phyloP scores from a whole-genome alignment of 2,329 filamentous ascomycete species.

The Beauveria sp. region DNA sequence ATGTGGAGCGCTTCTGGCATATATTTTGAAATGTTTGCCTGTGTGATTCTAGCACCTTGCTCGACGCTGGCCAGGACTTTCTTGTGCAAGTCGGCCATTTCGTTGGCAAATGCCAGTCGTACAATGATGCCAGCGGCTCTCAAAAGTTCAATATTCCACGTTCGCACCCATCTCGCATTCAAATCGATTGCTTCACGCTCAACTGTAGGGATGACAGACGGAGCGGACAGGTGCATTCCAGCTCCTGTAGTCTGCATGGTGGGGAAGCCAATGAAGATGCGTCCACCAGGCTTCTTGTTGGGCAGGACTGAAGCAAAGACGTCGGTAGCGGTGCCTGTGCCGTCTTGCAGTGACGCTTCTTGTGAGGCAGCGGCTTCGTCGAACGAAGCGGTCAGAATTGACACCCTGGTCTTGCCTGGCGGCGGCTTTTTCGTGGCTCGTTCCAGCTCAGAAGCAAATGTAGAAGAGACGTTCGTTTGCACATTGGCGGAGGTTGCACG shows the following conservation, averaged over 20 bases:
- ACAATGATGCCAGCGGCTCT: slow-evolving; percentile 85
- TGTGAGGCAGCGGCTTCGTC: slow-evolving; percentile 67
- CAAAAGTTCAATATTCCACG: slow-evolving; percentile 92
- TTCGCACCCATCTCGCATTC: slow-evolving; percentile 88
- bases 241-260: slow-evolving; percentile 95
- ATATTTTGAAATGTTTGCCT: slow-evolving; percentile 57
- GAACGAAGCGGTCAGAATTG: slow-evolving; percentile 85
- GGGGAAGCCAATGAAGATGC: slow-evolving; percentile 95
- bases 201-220: slow-evolving; percentile 93
- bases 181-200: slow-evolving; percentile 95
- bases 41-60: slow-evolving; percentile 46
- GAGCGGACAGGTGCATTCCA: slow-evolving; percentile 89
- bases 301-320: slow-evolving; percentile 88
- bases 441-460: slow-evolving; percentile 79
- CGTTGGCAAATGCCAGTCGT: slow-evolving; percentile 77
- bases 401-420: slow-evolving; percentile 76
- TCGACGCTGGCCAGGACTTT: slow-evolving; percentile 45
- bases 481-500: slow-evolving; percentile 80
- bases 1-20: slow-evolving; percentile 76
- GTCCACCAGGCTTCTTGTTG: slow-evolving; percentile 70
- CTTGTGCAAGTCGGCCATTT: slow-evolving; percentile 69
- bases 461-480: slow-evolving; percentile 62
- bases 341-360: slow-evolving; percentile 34
- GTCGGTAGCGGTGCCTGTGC: slow-evolving; percentile 55
- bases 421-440: slow-evolving; percentile 96